Evolutionary conservation across 495 filamentous ascomycete species (phyloP).

Genomic region (Penicillium diatomitis): DNA sequence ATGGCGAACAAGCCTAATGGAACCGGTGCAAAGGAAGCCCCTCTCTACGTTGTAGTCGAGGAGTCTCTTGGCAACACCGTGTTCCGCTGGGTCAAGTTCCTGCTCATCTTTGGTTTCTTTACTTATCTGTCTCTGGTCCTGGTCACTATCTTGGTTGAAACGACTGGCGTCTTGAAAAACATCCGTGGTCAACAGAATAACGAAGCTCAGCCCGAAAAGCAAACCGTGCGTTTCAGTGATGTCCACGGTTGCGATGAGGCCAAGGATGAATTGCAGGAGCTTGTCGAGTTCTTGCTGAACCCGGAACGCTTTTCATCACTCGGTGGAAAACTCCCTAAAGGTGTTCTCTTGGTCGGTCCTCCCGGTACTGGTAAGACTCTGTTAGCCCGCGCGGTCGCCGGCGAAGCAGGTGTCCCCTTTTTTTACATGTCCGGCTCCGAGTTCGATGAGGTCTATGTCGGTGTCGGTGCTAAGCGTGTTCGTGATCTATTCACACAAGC

Average conservation of each 20-base stretch:
- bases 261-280: constrained; percentile 93
- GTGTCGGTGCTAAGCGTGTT: constrained; percentile 95
- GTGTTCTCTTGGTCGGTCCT: constrained; percentile 88
- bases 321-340: constrained; percentile 93
- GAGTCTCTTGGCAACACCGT: constrained; percentile 68
- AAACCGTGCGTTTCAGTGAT: constrained; percentile 84
- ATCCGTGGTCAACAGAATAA: constrained; percentile 59
- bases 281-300: constrained; percentile 91
- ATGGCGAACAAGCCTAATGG: constrained; percentile 37
- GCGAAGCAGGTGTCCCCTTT: constrained; percentile 95
- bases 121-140: constrained; percentile 65
- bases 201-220: constrained; percentile 82
- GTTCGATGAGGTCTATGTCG: constrained; percentile 97
- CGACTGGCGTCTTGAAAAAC: constrained; percentile 65
- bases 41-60: constrained; percentile 92
- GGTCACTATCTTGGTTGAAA: constrained; percentile 72
- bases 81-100: constrained; percentile 86
- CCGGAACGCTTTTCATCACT: constrained; percentile 85
- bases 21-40: constrained; percentile 64
- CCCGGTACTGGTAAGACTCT: constrained; percentile 98
- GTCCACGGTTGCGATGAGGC: constrained; percentile 97
- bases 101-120: constrained; percentile 66
- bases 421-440: constrained; percentile 99
- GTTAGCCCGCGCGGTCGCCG: constrained; percentile 88
- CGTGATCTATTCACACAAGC: constrained; percentile 89